Base-by-base conservation (phyloP, 2,329 filamentous ascomycete species). In the Chaetomiaceae sp. region DNA sequence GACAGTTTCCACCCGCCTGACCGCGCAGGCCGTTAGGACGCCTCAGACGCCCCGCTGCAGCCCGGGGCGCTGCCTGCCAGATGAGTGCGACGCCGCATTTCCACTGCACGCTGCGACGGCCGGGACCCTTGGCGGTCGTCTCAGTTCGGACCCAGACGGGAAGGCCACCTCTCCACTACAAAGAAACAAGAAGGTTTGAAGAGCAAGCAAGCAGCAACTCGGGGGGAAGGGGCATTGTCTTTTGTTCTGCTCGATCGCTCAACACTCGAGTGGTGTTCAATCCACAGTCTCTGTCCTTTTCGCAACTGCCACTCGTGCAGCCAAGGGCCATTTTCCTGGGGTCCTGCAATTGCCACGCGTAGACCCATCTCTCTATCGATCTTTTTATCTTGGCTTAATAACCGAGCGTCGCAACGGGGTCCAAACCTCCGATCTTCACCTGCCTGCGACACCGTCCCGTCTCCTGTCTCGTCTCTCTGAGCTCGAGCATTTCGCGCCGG, bases 111-210 rank as follows among this genome's bases (percentile, higher is more conserved):
- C 22, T 19, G 12, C 24, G 26, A 33, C 26, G 20, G 37, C 42
- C 42, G 42, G 38, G 19, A 29, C 4, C 12, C 12, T 5, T 4
- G 12, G 12, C 33, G 7, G 17, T 19, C 22, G 26, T 35, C 24
- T 40, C n/a, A 18, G 29, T 35, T 19, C 24, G 37, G 30, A 27
- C 24, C 26, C 15, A 32, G 14, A 11, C 29, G 11, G 14, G 12
- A 14, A 50, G 48, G 48, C 48, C 48, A 50, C 48, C 40, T 50
- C 41, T 47, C 39, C 40, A 38, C 40, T 41, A 38, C 39, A 35
- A 36, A 26, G 22, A 24, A 24, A 24, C 6, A n/a, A n/a, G n/a
- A n/a, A n/a, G n/a, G n/a, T n/a, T 24, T 24, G 22, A 32, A 32
- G 29, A n/a, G 29, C 9, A n/a, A 32, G 29, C 6, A 3, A n/a